Base-by-base conservation (phyloP, 306 rosid species). In the Trifolium subterraneum region DNA sequence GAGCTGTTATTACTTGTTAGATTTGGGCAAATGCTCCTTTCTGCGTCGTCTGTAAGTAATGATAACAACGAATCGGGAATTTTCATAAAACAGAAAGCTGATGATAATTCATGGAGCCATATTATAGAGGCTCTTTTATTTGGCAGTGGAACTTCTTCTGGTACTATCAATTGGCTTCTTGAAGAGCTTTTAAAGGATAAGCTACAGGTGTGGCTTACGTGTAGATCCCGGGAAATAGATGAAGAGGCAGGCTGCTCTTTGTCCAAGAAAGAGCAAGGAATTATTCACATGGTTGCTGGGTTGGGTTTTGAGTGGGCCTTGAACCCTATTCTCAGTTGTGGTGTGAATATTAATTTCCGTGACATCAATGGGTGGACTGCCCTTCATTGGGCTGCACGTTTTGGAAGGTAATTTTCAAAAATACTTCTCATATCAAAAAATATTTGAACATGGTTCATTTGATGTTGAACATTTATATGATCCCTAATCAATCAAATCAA, bases 241-340 rank as follows among this genome's bases (percentile, higher is more conserved):
- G 82, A 88, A 70, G 83, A 78, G 80, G 71, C 82, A 6, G 84
- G 84, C 59, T 88, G 92, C 79, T 77, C 84, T 54, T 82, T 95
- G 85, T 87, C 98, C 84, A 92, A 89, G 90, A 92, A 87, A 85
- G 98, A 95, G 79, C 97, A 95, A 80, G 95, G 97, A 35, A 82
- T 95, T 59, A 87, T 95, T 79, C 98, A 95, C 88, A 87, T 88
- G 98, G 71, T 88, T 84, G 89, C 99, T 68, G 99, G 98, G 68
- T 83, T 95, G 88, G 99, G 97, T 23, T 92, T 86, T 73, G 93
- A 88, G 78, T 95, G 99, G 99, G 93, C 99, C 71, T 81, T 95
- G 82, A 86, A 73, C 77, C 88, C 93, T n/a, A 79, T 92, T 73
- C 96, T 95, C 63, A 79, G 80, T 77, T 86, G 77, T 83, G 97